A percentile compares a stretch with the other conserved stretches of the same genome.
Evolutionary conservation across 352 stramenopile species (phyloP).

Genomic region (Phytophthora pisi): DNA sequence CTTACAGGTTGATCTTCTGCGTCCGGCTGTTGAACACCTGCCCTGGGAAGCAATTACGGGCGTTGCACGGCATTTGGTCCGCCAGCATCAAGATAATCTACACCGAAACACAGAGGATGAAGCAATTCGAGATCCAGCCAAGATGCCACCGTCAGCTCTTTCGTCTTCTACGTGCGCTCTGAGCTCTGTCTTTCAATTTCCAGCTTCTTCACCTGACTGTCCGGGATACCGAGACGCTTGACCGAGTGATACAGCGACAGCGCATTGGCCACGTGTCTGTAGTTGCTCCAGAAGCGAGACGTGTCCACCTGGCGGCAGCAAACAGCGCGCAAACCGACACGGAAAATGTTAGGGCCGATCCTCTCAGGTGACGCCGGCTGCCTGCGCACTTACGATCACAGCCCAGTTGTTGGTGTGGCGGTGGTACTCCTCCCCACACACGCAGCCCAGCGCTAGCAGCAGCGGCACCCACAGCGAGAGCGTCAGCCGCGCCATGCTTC

Average conservation of each 20-base stretch:
- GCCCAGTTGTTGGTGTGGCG: constrained; percentile 90
- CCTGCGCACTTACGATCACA: constrained; percentile 57
- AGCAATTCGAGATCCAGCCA: neutral
- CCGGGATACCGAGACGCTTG: constrained; percentile 91
- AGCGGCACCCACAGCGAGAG: constrained; percentile 34
- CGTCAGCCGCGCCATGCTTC: constrained; percentile 20
- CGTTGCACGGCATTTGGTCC: constrained; percentile 95
- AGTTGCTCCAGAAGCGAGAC: constrained; percentile 98
- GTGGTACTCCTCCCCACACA: constrained; percentile 46
- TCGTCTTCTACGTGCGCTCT: neutral
- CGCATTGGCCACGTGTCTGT: constrained; percentile 95
- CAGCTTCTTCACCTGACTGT: constrained; percentile 84
- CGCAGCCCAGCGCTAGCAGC: constrained; percentile 33
- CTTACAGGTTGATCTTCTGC: constrained; percentile 89
- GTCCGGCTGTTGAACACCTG: constrained; percentile 91
- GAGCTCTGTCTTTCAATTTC: neutral
- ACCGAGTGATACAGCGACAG: constrained; percentile 95
- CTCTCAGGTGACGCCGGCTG: neutral
- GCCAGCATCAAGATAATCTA: constrained; percentile 97
- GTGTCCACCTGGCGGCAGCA: constrained; percentile 80
- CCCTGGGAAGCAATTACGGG: constrained; percentile 90
- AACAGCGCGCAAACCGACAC: neutral
- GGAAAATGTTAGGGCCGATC: neutral
- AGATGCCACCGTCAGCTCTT: neutral
- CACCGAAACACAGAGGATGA: neutral